Evolutionary conservation across 2,329 filamentous ascomycete genomes (phyloP).

Genomic region (Clarireedia sp.): DNA sequence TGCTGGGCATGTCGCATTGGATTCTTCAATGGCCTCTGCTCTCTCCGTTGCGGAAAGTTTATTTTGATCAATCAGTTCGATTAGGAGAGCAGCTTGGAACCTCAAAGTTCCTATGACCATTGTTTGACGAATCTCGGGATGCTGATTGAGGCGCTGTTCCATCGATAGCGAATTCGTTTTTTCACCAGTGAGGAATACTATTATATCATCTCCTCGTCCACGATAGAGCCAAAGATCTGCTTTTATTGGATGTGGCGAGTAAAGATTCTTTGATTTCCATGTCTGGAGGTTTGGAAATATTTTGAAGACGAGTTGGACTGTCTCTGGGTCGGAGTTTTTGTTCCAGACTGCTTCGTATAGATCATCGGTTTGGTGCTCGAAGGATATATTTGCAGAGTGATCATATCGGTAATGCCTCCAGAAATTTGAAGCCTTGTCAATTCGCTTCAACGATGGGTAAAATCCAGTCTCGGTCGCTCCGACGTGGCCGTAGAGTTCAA

Average conservation of each 20-base stretch:
- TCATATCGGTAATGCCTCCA: neutral
- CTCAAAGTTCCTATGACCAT: slow-evolving; percentile 29
- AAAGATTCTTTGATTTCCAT: slow-evolving; percentile 21
- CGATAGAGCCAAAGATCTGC: slow-evolving; percentile 30
- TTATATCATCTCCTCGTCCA: slow-evolving; percentile 35
- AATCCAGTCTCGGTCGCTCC: slow-evolving; percentile 1
- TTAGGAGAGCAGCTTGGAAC: slow-evolving; percentile 32
- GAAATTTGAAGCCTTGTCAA: neutral
- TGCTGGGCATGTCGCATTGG: slow-evolving; percentile 24
- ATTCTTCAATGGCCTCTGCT: slow-evolving; percentile 14
- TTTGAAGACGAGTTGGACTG: neutral
- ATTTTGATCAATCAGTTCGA: slow-evolving; percentile 25
- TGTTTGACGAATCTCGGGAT: slow-evolving; percentile 29
- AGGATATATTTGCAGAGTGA: neutral
- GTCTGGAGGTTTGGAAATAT: neutral
- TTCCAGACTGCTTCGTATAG: slow-evolving; percentile 1
- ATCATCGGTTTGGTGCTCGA: neutral
- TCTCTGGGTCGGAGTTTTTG: neutral
- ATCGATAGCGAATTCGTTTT: slow-evolving; percentile 36
- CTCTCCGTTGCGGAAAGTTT: neutral
- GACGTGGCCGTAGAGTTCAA: neutral
- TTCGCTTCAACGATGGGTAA: neutral
- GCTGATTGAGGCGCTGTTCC: slow-evolving; percentile 30
- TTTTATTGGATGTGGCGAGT: slow-evolving; percentile 30
- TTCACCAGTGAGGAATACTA: slow-evolving; percentile 36